These are phyloP conservation scores for Tetrapisispora iriomotensis DNA, from an alignment of 805 yeast genomes.

Conservation along the genomic window DNA sequence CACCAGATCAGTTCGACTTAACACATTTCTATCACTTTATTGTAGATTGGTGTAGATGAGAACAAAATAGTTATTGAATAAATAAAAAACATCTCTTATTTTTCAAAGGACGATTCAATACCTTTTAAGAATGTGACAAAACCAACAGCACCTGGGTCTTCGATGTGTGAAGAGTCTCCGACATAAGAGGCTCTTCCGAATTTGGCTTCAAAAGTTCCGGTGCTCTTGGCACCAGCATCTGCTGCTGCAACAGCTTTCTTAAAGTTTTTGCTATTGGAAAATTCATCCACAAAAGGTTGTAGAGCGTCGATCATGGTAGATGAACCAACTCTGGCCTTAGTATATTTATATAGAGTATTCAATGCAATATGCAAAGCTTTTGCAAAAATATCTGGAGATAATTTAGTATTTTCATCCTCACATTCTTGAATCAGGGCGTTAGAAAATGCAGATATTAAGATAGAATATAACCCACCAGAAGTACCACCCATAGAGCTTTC, in stretches of 20 bases:
- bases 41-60: neutral
- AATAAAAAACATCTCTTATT: too few relatives aligned
- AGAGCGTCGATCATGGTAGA: slow-evolving; percentile 83
- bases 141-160: slow-evolving; percentile 95
- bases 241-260: slow-evolving; percentile 60
- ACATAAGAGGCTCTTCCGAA: slow-evolving; percentile 95
- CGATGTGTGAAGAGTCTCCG: slow-evolving; percentile 56
- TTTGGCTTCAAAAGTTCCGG: slow-evolving; percentile 67
- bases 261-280: slow-evolving; percentile 43
- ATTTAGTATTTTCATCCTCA: slow-evolving; percentile 19
- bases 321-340: slow-evolving; percentile 83
- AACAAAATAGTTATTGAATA: neutral
- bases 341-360: slow-evolving; percentile 69
- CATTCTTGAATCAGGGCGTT: slow-evolving; percentile 33
- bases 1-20: too few relatives aligned
- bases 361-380: slow-evolving; percentile 49
- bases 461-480: slow-evolving; percentile 87
- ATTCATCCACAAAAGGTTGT: slow-evolving; percentile 71
- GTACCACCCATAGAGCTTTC: slow-evolving; percentile 97
- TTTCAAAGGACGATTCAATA: slow-evolving; percentile 18
- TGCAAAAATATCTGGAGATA: slow-evolving; percentile 33
- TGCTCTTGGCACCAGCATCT: slow-evolving; percentile 61
- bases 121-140: slow-evolving; percentile 45
- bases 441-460: slow-evolving; percentile 69
- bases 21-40: too few relatives aligned